Percentiles rank a stretch among this genome's conserved stretches.
Conservation (phyloP, 768 basidiomycete genomes). For the Phylloporus arenicola region DNA sequence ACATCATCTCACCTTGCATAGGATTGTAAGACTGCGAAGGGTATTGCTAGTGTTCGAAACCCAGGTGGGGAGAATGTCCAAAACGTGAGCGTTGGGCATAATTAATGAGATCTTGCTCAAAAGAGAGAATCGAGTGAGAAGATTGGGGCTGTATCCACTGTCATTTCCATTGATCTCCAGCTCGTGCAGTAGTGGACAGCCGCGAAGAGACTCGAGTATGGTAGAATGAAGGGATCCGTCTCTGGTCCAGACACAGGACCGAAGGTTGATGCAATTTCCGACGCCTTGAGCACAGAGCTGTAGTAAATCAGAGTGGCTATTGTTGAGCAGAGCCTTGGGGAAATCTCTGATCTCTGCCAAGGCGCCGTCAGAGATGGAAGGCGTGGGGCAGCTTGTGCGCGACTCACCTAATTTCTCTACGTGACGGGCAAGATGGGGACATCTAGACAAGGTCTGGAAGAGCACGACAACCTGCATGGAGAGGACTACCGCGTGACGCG, state of each 20-base stretch:
- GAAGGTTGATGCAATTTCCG: slow-evolving; percentile 55
- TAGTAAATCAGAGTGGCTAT: slow-evolving; percentile 32
- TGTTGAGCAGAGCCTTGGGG: slow-evolving; percentile 44
- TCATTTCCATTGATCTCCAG: slow-evolving; percentile 71
- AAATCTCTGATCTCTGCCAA: slow-evolving; percentile 66
- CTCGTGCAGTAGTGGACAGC: slow-evolving; percentile 41
- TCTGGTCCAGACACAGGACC: slow-evolving; percentile 71
- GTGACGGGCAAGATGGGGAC: slow-evolving; percentile 50
- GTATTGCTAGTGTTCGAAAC: slow-evolving; percentile 37
- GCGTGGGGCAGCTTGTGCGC: background rate
- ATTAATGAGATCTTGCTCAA: slow-evolving; percentile 60
- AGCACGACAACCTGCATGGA: slow-evolving; percentile 48
- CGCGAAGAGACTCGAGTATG: slow-evolving; percentile 49
- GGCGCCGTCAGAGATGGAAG: slow-evolving; percentile 1
- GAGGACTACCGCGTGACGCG: background rate
- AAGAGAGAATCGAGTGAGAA: slow-evolving; percentile 46
- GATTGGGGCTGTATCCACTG: slow-evolving; percentile 40
- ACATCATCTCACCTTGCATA: slow-evolving; percentile 55
- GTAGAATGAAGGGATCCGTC: slow-evolving; percentile 64
- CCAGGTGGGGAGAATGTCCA: slow-evolving; percentile 50
- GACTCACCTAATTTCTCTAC: slow-evolving; percentile 55
- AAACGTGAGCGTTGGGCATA: slow-evolving; percentile 61
- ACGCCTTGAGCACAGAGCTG: slow-evolving; percentile 46
- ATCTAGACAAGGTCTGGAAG: slow-evolving; percentile 54
- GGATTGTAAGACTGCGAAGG: slow-evolving; percentile 54